Evolutionary conservation across 768 basidiomycete genomes (phyloP), one percentile per base, ranked within the genome.

Genomic region (Rhizopogon rudus): DNA sequence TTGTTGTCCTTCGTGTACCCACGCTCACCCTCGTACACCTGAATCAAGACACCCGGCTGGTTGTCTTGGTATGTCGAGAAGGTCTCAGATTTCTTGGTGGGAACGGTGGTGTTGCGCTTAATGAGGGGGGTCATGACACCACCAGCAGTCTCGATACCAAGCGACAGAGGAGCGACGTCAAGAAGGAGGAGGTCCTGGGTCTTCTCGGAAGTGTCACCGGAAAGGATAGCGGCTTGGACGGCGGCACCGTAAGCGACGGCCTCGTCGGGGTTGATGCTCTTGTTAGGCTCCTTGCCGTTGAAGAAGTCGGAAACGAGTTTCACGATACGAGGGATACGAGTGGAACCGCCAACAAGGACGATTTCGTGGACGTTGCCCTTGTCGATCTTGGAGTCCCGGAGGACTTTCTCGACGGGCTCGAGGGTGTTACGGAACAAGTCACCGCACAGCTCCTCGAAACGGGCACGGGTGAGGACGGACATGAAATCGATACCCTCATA

Each of bases 21-120:
- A 80, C 95, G 93, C 73, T 98, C 94, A 74, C 95, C 96, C 80
- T 98, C 96, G 76, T 84, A 97, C 39, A 98, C 95, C 71, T 97
- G 94, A 72, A 98, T 97, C 67, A 97, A 85, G 44, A 98, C 95
- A 80, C 94, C 93, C 54, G 95, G 94, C 71, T 98, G 94, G 79
- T 98, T 97, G 80, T 97, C 95, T 61, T 94, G 87, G 80, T 96
- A 95, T 17, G 96, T 98, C 40, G 95, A 98, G 84, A 98, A 97
- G 67, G 88, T 92, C 77, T 98, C 93, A 7, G 95, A 94, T 79
- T 97, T 98, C 79, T 96, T 97, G 65, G 95, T 97, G 28, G 96
- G 96, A 61, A 98, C 92, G 49, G 93, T 97, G 60, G 96, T 98
- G 81, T 98, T 98, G 53, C 95, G 88, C 78, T 94, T 95, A 82